Base-by-base conservation (phyloP, 2,329 filamentous ascomycete species). In the Phyllosticta ampelicida region DNA sequence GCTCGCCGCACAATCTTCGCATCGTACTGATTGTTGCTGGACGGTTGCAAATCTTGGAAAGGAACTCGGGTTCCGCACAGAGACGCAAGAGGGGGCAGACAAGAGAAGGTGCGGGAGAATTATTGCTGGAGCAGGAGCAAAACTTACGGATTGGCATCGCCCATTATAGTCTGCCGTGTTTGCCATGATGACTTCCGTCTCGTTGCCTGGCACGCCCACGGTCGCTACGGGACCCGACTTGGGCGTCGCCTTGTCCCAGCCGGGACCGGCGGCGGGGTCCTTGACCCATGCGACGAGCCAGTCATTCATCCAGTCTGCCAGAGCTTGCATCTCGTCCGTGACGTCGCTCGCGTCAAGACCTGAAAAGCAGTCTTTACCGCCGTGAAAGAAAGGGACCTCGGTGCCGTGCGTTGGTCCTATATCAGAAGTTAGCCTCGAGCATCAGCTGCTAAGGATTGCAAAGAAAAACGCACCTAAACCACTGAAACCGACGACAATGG, bases 271-370 rank as follows among this genome's bases (percentile, higher is more conserved):
- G 26, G 67, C 59, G 0, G 74, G 74, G 61, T 75, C 68, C 66
- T 76, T 77, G 61, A 77, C 74, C 73, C 74, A 77, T 3, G 65
- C 62, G 1, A 77, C 72, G 23, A 77, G 74, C 73, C 73, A 76
- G 53, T 68, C 65, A 53, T 76, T 70, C 28, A 72, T 72, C 10
- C 66, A 73, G 58, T 76, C 72, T 3, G 75, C 74, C 11, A 77
- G 64, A 1, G 68, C 71, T 56, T 77, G 74, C 55, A 75, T 65
- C 0, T 65, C 71, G 0, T 63, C 62, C 2, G 73, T 76, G 11
- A 76, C 73, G 49, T 53, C 30, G 51, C 21, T 53, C 13, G 36
- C 36, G 6, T 62, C 64, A 0, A 72, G 62, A 0, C 63, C 60
- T 11, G 65, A 63, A 56, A 77, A 77, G 60, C 71, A 74, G 60